A percentile compares a stretch with the other conserved stretches of the same genome.
Conservation (phyloP, 2,329 filamentous ascomycete genomes). For the Pleomassaria siparia region DNA sequence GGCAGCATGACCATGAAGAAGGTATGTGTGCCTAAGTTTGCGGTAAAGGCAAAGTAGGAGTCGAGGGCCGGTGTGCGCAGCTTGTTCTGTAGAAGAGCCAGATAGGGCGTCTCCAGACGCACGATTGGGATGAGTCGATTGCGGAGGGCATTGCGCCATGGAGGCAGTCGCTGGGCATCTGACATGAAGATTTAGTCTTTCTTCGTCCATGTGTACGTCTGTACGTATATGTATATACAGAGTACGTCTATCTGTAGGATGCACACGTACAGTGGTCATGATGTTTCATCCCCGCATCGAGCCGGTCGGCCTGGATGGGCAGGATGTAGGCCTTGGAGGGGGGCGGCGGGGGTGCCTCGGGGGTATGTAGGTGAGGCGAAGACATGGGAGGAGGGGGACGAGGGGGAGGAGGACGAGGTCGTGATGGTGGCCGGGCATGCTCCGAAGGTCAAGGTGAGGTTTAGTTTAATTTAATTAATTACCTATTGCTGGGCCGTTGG, state of each 20-base stretch:
- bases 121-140: slow-evolving; percentile 82
- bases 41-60: slow-evolving; percentile 94
- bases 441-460: no score
- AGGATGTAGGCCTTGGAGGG: neutral
- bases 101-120: slow-evolving; percentile 91
- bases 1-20: slow-evolving; percentile 98
- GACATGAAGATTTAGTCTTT: slow-evolving; percentile 8
- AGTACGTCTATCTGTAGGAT: no score
- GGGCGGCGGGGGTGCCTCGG: neutral
- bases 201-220: neutral
- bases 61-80: slow-evolving; percentile 83
- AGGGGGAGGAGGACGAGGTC: slow-evolving; percentile 11
- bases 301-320: slow-evolving; percentile 9
- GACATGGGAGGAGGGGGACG: slow-evolving; percentile 24
- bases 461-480: no score
- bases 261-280: slow-evolving; percentile 59
- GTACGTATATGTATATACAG: neutral
- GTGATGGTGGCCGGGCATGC: neutral
- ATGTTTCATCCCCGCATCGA: slow-evolving; percentile 77
- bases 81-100: slow-evolving; percentile 80
- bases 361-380: slow-evolving; percentile 13
- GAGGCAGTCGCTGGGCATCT: slow-evolving; percentile 82
- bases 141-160: slow-evolving; percentile 85
- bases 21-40: slow-evolving; percentile 95
- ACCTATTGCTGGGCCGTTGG: no score